These are phyloP conservation scores for Glomus cerebriforme DNA, from an alignment of 192 early-diverging fungal genomes.

Conservation along the genomic window DNA sequence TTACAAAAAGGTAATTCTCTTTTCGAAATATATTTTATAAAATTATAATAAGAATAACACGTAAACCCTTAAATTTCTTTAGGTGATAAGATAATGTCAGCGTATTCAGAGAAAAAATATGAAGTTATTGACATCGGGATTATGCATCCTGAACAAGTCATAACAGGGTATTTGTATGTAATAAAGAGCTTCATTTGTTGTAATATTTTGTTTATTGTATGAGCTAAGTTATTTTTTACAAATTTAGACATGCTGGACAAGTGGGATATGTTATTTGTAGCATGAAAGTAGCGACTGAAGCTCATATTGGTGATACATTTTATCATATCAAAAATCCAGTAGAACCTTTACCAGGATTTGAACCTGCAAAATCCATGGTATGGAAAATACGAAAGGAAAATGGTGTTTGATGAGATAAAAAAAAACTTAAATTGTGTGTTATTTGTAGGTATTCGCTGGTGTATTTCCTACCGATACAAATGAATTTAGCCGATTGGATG, in stretches of 20 bases:
- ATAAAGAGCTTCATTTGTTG: neutral
- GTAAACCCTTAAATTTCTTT: neutral
- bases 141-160: constrained; percentile 88
- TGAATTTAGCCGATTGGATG: constrained; percentile 86
- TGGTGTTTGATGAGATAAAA: neutral
- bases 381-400: neutral
- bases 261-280: constrained; percentile 91
- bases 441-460: constrained; percentile 75
- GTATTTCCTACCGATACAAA: constrained; percentile 89
- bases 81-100: constrained; percentile 84
- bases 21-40: neutral
- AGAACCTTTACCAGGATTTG: constrained; percentile 84
- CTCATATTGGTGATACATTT: constrained; percentile 95
- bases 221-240: neutral
- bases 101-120: constrained; percentile 75
- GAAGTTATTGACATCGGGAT: constrained; percentile 91
- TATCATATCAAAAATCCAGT: constrained; percentile 68
- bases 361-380: constrained; percentile 93
- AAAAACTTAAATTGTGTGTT: neutral
- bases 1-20: constrained; percentile 62
- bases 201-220: neutral
- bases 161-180: constrained; percentile 61
- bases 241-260: constrained; percentile 65
- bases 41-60: neutral
- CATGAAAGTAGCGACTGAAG: constrained; percentile 92